A percentile compares a stretch with the other conserved stretches of the same genome.
Evolutionary conservation across 140 eudicot genomes (phyloP).

Genomic region (Stevia rebaudiana): DNA sequence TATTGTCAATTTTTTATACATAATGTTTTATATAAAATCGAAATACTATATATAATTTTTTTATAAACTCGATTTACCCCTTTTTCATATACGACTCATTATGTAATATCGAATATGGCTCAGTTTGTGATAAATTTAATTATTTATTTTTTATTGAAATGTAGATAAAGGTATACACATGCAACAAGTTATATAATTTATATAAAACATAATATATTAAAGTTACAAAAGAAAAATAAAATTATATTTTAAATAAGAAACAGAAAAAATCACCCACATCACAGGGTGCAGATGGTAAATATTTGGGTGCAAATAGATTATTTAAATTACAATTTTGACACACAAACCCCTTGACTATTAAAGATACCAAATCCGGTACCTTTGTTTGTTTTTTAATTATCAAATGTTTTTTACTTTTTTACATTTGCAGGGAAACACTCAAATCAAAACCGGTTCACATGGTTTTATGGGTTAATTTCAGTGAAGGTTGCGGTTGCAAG

Average conservation of each 20-base stretch:
- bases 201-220: background rate
- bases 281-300: background rate
- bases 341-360: background rate
- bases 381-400: constrained; percentile 3
- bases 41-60: too few relatives aligned
- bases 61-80: too few relatives aligned
- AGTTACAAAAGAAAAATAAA: background rate
- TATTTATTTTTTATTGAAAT: too few relatives aligned
- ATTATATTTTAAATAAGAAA: background rate
- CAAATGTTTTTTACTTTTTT: constrained; percentile 13
- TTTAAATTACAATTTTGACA: background rate
- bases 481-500: constrained; percentile 64
- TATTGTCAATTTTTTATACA: background rate
- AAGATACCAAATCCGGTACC: background rate
- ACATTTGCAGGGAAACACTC: constrained; percentile 45
- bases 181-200: background rate
- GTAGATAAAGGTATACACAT: too few relatives aligned
- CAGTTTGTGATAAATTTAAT: too few relatives aligned
- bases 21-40: background rate
- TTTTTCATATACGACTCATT: too few relatives aligned
- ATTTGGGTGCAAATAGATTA: background rate
- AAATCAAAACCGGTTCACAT: constrained; percentile 46
- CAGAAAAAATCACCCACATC: background rate
- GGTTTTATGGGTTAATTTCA: constrained; percentile 41
- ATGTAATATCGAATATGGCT: too few relatives aligned